Percentiles rank a stretch among this genome's conserved stretches.
Conservation (phyloP, 1,139 yeast genomes). For the Pneumocystis carinii region DNA sequence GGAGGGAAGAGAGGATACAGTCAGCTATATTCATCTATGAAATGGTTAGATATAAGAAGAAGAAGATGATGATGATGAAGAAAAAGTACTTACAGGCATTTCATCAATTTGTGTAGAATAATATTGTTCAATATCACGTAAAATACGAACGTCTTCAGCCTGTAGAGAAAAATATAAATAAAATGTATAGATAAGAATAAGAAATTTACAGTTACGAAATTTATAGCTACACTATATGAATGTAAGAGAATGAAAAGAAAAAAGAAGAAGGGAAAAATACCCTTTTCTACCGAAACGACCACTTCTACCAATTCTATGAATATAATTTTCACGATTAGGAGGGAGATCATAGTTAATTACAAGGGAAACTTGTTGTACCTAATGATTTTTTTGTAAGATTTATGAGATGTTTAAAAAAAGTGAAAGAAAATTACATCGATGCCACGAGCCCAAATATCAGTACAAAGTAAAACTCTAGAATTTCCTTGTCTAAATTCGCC, state of each 20-base stretch:
- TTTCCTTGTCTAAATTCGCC: conserved; percentile 97
- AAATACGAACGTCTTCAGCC: conserved; percentile 69
- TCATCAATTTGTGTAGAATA: conserved; percentile 97
- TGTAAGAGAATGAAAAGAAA: neutral
- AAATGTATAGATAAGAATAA: neutral
- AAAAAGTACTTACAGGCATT: conserved; percentile 77
- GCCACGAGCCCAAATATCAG: conserved; percentile 99
- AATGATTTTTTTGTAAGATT: neutral
- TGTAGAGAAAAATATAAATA: neutral
- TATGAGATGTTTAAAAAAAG: neutral
- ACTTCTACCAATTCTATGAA: conserved; percentile 99
- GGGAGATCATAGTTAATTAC: conserved; percentile 98
- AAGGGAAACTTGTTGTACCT: conserved; percentile 78
- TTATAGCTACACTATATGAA: conserved; percentile 69
- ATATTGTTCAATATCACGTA: conserved; percentile 96
- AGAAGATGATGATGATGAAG: neutral
- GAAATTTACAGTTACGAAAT: conserved; percentile 59
- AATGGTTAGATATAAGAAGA: neutral
- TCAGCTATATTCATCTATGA: conserved; percentile 35
- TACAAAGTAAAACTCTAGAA: conserved; percentile 89
- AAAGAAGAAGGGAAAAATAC: neutral
- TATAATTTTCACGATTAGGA: conserved; percentile 92
- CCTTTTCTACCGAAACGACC: conserved; percentile 99
- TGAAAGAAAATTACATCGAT: conserved; percentile 48
- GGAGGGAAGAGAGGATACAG: neutral